These are phyloP conservation scores for Magnusiomyces paraingens DNA, from an alignment of 1,139 yeast genomes.

Conservation along the genomic window DNA sequence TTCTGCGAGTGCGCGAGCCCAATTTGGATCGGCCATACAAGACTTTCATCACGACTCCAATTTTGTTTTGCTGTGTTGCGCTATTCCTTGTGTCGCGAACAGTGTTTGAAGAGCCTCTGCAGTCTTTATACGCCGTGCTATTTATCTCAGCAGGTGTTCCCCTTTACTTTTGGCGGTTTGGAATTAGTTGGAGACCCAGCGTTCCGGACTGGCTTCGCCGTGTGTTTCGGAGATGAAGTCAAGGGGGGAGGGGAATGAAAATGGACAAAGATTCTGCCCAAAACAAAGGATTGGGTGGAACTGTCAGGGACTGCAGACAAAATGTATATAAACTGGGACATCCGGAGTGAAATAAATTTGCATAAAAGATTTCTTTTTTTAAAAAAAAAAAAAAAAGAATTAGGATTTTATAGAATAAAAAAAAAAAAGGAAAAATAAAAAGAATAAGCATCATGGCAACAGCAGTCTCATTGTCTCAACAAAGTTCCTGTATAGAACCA, in stretches of 20 bases:
- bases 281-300: no score
- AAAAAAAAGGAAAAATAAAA: no score
- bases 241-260: not conserved
- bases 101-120: conserved; percentile 33
- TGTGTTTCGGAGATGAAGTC: not conserved
- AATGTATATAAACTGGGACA: no score
- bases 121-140: conserved; percentile 26
- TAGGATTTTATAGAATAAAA: no score
- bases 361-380: no score
- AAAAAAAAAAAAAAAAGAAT: no score
- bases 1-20: conserved; percentile 34
- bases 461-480: no score
- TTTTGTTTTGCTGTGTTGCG: conserved; percentile 36
- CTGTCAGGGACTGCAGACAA: no score
- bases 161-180: conserved; percentile 27
- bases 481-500: no score
- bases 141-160: conserved; percentile 34
- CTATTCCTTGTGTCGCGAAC: conserved; percentile 34
- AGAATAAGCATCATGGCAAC: no score
- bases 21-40: conserved; percentile 35
- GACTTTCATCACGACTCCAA: conserved; percentile 35
- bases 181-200: conserved; percentile 14
- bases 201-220: no score
- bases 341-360: no score
- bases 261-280: not conserved